Base-by-base conservation (phyloP, 176 grass and related monocot genomes). In the Tuctoria greenei region DNA sequence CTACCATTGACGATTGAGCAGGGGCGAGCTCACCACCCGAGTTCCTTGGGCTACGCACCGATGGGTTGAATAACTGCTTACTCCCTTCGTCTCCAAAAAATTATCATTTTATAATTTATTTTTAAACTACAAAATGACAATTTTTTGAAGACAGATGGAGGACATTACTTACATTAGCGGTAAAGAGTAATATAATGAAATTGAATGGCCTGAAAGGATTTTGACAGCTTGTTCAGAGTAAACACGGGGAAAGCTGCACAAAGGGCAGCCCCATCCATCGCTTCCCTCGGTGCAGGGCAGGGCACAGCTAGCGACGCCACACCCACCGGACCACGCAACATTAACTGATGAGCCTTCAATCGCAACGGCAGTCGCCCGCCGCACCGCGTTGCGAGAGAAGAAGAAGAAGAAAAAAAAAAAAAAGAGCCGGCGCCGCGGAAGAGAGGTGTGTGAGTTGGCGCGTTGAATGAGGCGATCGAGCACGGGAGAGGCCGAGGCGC, bases 301-400 rank as follows among this genome's bases (percentile, higher is more conserved):
- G 31, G 31, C 31, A 31, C 2, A 41, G 24, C 3, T 69, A 42
- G 56, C 34, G 65, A 63, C 18, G 59, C 67, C 46, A 12, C 82
- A 78, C 69, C 75, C 42, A 84, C 75, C 74, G 24, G 83, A 74
- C 86, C 62, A 37, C 55, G 21, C 55, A 10, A 58, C 42, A 83
- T 83, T 31, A 3, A 31, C n/a, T 88, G 75, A 83, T 79, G 75
- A 83, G 86, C 61, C 74, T 83, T 83, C 34, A 83, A 23, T 66
- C 60, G 49, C 58, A 38, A 6, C 60, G 28, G 36, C 79, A n/a
- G 18, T 59, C 36, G 12, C 5, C 18, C 47, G 47, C 47, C n/a
- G n/a, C 47, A 25, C 51, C 36, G 54, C 59, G 20, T 35, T 14
- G 46, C 38, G 69, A 72, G 49, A 8, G 15, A 7, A 54, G 46